Base-by-base conservation (phyloP, 257 asterid species). In the Solanum microdontum region DNA sequence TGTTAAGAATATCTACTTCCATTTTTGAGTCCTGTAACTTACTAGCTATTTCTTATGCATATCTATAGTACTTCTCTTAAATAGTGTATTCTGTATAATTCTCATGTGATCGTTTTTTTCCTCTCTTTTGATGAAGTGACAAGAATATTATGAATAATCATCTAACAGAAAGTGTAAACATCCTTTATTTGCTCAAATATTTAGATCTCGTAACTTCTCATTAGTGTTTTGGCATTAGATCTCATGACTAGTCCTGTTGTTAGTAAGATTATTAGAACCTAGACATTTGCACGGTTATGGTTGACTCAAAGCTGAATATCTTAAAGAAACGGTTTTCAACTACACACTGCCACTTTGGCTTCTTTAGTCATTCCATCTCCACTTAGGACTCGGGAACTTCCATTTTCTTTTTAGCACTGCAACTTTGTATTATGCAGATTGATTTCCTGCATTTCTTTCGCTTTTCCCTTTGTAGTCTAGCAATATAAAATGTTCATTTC, bases 401-500 rank as follows among this genome's bases (percentile, higher is more conserved):
- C 64, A 55, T 79, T 33, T 51, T 36, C 26, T 34, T 43, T 30
- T 58, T 36, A 73, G 64, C 30, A 13, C 24, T 74, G 40, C 39
- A 86, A 66, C 33, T 40, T 75, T 19, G 32, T 21, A 32, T 40
- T 68, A 64, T 87, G 39, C 69, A n/a, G 62, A 28, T 64, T 8
- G 48, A 45, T 23, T 87, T 30, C 13, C 30, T 43, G 33, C 32
- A 10, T 82, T 82, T 82, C 69, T 82, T 82, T 82, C 17, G 6
- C 85, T 82, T 82, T 82, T 48, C 30, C 84, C 69, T 40, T 36
- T 74, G 68, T 28, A 11, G 32, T 87, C 58, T 34, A 83, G n/a
- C 80, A 92, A 87, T 90, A 28, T 68, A 79, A 75, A 86, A 74
- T 87, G 28, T 85, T 64, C 89, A 86, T 88, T 91, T 60, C 45